Base-by-base conservation (phyloP, 176 grass and related monocot genomes). In the Bromus sterilis region DNA sequence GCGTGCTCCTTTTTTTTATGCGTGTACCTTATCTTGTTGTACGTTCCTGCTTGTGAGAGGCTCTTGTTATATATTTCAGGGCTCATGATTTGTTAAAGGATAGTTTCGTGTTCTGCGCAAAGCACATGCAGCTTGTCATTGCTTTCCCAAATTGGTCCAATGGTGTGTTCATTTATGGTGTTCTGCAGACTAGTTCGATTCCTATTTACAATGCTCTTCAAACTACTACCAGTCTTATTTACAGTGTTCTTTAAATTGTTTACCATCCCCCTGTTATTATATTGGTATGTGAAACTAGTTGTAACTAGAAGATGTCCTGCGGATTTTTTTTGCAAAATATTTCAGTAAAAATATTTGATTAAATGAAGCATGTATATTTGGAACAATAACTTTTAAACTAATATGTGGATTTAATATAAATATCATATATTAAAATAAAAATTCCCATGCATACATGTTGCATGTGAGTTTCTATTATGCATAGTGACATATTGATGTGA, bases 1-100 rank as follows among this genome's bases (percentile, higher is more conserved):
- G 56, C 73, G 72, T 9, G 35, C 16, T 56, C 85, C 77, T 25
- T 81, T 89, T 81, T 71, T 37, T 30, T 72, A 56, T 65, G 62
- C 5, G 20, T 76, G 75, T 24, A 84, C 28, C 26, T 87, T 87
- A 83, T 80, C 76, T 75, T 76, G 42, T 69, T 91, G 59, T 51
- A 35, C 60, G 29, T 51, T 84, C 69, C 86, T 87, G 58, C 57
- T 57, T 71, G 21, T 4, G 30, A 43, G 80, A 23, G 23, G 60
- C 79, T 83, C 78, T 76, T 76, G 12, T 57, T 46, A 48, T 80
- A 64, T 57, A 76, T 71, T 84, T 87, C 71, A 81, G 76, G 16
- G 79, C 78, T 58, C 2, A 14, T 61, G 8, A 62, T 60, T 76
- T 64, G 6, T 75, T 79, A 30, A 42, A 35, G 41, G 49, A 60